Evolutionary conservation across 129 eudicot genomes (phyloP).

Genomic region (Apium graveolens): DNA sequence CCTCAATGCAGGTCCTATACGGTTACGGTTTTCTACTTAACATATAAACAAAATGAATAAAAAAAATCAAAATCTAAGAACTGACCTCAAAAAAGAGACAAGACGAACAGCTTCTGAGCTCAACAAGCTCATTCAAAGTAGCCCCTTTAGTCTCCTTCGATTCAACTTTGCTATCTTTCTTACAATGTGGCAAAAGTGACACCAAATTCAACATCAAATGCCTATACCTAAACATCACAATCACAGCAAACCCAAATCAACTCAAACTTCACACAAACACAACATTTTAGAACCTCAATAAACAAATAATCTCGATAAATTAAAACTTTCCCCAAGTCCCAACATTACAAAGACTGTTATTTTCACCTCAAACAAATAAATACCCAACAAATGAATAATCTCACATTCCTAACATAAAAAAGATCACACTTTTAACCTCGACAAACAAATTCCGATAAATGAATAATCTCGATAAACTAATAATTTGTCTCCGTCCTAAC

Average conservation of each 20-base stretch:
- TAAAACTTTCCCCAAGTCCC: too few relatives aligned
- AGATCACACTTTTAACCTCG: too few relatives aligned
- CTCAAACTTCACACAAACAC: not conserved
- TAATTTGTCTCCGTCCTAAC: too few relatives aligned
- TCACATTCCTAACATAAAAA: too few relatives aligned
- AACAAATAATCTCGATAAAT: too few relatives aligned
- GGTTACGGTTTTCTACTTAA: not conserved
- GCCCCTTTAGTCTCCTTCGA: conserved; percentile 83
- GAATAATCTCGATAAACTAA: too few relatives aligned
- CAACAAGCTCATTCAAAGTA: conserved; percentile 85
- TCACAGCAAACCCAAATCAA: not conserved
- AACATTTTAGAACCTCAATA: not conserved
- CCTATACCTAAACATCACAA: conserved; percentile 46
- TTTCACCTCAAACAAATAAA: too few relatives aligned
- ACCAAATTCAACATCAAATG: conserved; percentile 94
- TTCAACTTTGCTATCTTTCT: conserved; percentile 89
- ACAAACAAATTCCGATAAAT: too few relatives aligned
- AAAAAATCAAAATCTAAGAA: not conserved
- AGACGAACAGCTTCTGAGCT: conserved; percentile 80
- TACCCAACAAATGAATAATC: too few relatives aligned
- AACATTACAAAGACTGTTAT: too few relatives aligned
- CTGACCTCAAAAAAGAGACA: conserved; percentile 83
- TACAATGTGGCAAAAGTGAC: conserved; percentile 67
- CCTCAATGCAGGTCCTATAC: too few relatives aligned
- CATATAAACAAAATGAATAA: not conserved